Base-by-base conservation (phyloP, 2,329 filamentous ascomycete genomes). In the Aspergillus sp. region DNA sequence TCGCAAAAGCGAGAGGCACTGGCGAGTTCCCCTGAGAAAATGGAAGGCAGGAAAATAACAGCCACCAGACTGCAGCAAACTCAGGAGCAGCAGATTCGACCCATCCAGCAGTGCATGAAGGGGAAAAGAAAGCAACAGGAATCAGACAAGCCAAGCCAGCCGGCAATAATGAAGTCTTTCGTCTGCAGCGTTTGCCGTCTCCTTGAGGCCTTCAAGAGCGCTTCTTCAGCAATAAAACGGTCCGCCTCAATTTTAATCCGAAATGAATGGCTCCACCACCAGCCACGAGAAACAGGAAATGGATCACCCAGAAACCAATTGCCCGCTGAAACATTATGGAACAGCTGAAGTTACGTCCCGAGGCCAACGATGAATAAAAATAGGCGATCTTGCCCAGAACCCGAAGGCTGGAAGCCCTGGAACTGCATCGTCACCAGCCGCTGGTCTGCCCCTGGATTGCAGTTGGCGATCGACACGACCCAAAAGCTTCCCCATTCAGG, bases 201-300 rank as follows among this genome's bases (percentile, higher is more conserved):
- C 30, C 42, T 45, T 47, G 50, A 47, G 30, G 18, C 18, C 18
- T 34, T 36, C 34, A 24, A 13, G 41, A 30, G 30, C 39, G 53
- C 39, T 49, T 50, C 47, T 55, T 47, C 43, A 5, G 24, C 48
- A 34, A 36, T 42, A 22, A 53, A 59, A 55, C 57, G 59, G 61
- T 48, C 44, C 66, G 68, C 59, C 61, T 58, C 47, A 70, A 68
- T n/a, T 18, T 66, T 70, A 15, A 49, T 65, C 69, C 69, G 68
- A 66, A 59, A 68, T 68, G 61, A 64, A 39, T 30, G 34, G 61
- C 30, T 62, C 66, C 62, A 63, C 65, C 55, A 12, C 18, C 52
- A 47, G 44, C 42, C 41, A 58, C 32, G 22, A 22, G 30, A 18
- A 42, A 15, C 18, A 32, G 15, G 32, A 8, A 48, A 9, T 45